These are phyloP conservation scores for Hypoxylon sp. DNA, from an alignment of 2,329 filamentous ascomycete species.

Conservation along the genomic window DNA sequence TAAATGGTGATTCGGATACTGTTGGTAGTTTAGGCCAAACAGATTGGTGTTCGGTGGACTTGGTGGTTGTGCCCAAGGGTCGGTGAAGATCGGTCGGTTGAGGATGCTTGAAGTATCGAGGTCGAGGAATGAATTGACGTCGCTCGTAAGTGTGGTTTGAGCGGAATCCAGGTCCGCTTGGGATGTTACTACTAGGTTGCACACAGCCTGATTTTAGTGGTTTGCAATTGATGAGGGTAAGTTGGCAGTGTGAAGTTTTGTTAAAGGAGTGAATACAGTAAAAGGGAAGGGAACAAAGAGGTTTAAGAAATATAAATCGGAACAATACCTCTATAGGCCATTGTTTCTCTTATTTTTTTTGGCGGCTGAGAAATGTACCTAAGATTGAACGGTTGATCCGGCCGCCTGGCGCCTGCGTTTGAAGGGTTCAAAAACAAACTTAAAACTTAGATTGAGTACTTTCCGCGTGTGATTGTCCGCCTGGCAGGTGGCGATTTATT, in stretches of 20 bases:
- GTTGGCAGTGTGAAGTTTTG: conserved; percentile 16
- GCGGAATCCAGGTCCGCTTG: conserved; percentile 29
- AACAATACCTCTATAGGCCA: conserved; percentile 40
- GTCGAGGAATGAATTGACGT: conserved; percentile 24
- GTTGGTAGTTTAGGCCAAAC: conserved; percentile 8
- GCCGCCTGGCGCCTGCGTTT: conserved; percentile 17
- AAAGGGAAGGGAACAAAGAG: conserved; percentile 1
- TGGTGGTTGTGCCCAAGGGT: background rate
- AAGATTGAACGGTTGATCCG: conserved; percentile 10
- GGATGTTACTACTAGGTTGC: conserved; percentile 34
- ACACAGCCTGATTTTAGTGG: conserved; percentile 30
- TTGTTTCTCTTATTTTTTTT: conserved; percentile 26
- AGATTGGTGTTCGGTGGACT: conserved; percentile 9
- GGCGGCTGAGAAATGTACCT: conserved; percentile 12
- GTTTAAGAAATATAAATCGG: conserved; percentile 13
- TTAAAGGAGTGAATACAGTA: conserved; percentile 8
- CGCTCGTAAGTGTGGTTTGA: conserved; percentile 20
- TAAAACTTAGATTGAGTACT: background rate
- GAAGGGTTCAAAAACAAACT: conserved; percentile 6
- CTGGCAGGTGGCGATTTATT: conserved; percentile 27
- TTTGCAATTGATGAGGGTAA: conserved; percentile 9
- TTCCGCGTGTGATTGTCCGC: conserved; percentile 22
- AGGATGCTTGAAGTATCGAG: conserved; percentile 6
- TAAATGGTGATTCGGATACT: conserved; percentile 14
- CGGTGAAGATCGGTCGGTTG: conserved; percentile 8